phyloP scores from a whole-genome alignment of 768 basidiomycete species.

The Boletus pseudopeckii region DNA sequence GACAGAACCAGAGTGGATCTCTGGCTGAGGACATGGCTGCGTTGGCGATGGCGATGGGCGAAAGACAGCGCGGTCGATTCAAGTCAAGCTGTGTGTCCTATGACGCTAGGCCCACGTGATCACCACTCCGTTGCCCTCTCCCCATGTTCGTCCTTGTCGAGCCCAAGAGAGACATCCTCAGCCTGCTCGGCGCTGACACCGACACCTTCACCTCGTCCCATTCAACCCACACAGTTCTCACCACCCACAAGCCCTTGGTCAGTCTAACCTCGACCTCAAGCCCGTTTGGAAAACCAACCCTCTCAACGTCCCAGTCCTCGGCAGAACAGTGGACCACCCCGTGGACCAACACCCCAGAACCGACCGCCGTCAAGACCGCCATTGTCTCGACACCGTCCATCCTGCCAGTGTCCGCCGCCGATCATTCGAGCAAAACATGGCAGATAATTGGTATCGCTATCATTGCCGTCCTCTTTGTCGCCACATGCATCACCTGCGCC shows the following conservation, averaged over 20 bases:
- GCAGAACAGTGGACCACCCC: not conserved
- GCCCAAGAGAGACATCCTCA: slow-evolving; percentile 11
- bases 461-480: slow-evolving; percentile 59
- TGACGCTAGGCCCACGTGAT: not conserved
- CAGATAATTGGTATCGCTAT: slow-evolving; percentile 68
- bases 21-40: slow-evolving; percentile 50
- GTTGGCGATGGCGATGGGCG: slow-evolving; percentile 6
- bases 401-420: slow-evolving; percentile 20
- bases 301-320: not conserved
- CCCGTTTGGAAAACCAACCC: not conserved
- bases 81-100: not conserved
- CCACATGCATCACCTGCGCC: slow-evolving; percentile 49
- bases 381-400: slow-evolving; percentile 1
- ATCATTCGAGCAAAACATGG: slow-evolving; percentile 53
- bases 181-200: slow-evolving; percentile 10
- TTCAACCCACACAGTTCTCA: not conserved
- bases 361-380: slow-evolving; percentile 1
- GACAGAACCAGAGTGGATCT: slow-evolving; percentile 78
- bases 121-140: not conserved
- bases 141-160: not conserved
- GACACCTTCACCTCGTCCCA: not conserved
- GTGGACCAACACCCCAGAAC: not conserved
- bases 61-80: no score
- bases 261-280: not conserved
- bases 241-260: not conserved